These are phyloP conservation scores for Apiospora malaysiana DNA, from an alignment of 2,329 filamentous ascomycete species.

Conservation along the genomic window DNA sequence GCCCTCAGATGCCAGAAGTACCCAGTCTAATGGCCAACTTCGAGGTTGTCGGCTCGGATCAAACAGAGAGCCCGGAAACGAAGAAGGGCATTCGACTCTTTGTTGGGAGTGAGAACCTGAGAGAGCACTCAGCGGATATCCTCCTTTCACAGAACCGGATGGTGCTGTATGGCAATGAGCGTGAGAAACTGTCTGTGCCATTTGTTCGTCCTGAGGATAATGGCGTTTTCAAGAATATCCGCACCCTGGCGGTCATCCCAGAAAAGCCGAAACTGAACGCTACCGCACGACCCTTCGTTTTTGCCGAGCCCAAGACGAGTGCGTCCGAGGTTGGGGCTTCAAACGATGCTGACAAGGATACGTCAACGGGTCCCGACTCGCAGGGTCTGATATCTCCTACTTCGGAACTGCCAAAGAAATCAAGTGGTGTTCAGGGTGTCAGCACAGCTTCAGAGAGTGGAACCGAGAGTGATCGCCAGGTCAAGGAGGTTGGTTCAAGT, in stretches of 20 bases:
- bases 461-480: conserved; percentile 49
- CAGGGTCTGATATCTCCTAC: conserved; percentile 46
- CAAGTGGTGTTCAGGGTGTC: conserved; percentile 34
- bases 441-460: conserved; percentile 51
- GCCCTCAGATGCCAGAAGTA: conserved; percentile 82
- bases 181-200: conserved; percentile 86
- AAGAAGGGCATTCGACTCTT: conserved; percentile 81
- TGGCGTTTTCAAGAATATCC: conserved; percentile 76
- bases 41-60: conserved; percentile 68
- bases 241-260: conserved; percentile 62
- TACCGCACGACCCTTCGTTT: conserved; percentile 52
- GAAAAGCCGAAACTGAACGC: conserved; percentile 65
- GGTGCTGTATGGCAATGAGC: conserved; percentile 84
- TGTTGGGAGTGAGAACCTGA: conserved; percentile 85
- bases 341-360: conserved; percentile 35
- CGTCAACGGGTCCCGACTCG: conserved; percentile 37
- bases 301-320: conserved; percentile 41
- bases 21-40: conserved; percentile 84
- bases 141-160: conserved; percentile 91
- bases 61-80: conserved; percentile 53
- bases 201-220: conserved; percentile 93
- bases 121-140: conserved; percentile 86
- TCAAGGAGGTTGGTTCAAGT: conserved; percentile 31
- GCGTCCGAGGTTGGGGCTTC: conserved; percentile 26
- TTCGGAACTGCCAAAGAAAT: conserved; percentile 42